Conservation (phyloP, 129 eudicot genomes). For the Centella asiatica region DNA sequence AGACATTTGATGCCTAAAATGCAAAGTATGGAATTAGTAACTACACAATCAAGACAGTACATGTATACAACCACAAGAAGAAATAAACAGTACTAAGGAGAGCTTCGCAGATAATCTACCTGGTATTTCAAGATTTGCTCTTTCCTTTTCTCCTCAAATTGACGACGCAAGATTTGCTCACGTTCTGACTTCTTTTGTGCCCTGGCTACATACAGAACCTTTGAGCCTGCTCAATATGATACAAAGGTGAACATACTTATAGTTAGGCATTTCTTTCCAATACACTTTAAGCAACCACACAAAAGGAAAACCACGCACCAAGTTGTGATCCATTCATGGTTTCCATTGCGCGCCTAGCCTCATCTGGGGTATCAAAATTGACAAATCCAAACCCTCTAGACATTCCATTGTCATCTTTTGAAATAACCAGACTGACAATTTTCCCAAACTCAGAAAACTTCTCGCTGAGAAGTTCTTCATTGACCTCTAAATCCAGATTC, state of each 20-base stretch:
- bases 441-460: conserved; percentile 70
- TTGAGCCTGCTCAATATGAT: conserved; percentile 42
- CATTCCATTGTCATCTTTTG: conserved; percentile 56
- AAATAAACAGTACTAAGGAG: background rate
- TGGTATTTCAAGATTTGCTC: conserved; percentile 57
- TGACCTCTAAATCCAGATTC: conserved; percentile 53
- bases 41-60: background rate
- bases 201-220: conserved; percentile 67
- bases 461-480: conserved; percentile 53
- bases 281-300: background rate
- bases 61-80: conserved; percentile 4
- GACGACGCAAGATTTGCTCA: conserved; percentile 55
- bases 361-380: conserved; percentile 63
- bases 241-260: background rate
- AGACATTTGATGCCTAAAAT: conserved; percentile 70
- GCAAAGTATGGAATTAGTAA: background rate
- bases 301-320: conserved; percentile 32
- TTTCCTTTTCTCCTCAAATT: conserved; percentile 69
- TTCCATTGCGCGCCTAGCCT: conserved; percentile 63
- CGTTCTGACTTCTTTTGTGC: conserved; percentile 92
- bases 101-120: conserved; percentile 23
- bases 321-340: conserved; percentile 57
- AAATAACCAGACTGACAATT: conserved; percentile 54
- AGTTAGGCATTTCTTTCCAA: background rate
- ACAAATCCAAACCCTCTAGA: conserved; percentile 95